Evolutionary conservation across 2,329 filamentous ascomycete species (phyloP), one percentile per base, ranked within the genome.

Genomic region (Arachnomyces sp.): DNA sequence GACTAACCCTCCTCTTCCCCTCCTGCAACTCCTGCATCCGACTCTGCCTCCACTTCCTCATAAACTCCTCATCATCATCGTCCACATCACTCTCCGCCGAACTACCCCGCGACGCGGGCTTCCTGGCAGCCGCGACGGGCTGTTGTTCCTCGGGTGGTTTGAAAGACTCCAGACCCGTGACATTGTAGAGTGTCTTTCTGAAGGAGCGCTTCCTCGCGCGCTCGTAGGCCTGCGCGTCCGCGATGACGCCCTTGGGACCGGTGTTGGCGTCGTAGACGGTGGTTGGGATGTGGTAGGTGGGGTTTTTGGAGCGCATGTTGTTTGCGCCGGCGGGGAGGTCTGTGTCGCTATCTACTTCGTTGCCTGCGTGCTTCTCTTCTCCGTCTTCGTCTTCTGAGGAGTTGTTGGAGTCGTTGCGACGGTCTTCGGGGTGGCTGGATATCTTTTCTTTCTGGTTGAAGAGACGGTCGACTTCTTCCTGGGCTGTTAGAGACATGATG

Each of bases 31-130:
- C 86, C 45, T 77, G 73, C 57, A 90, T 70, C 43, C 92, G 74
- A 39, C 77, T 79, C 63, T 89, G 80, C 35, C 92, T 78, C 92
- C 92, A 98, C 54, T 83, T 76, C 48, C 78, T 73, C 64, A 96
- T 74, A 60, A 96, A 95, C 15, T 71, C 66, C 50, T 90, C 85
- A 50, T 94, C 88, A 46, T 84, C 82, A 34, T 77, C 73, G 32
- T 79, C 73, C 35, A 74, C 73, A 42, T 70, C 67, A 34, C 53
- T 57, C 16, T 51, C 47, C 30, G 20, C 45, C 40, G 9, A 40
- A 34, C 14, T 57, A 53, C 31, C 57, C 54, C 44, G 37, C 46
- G 33, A 32, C 40, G 25, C 31, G 34, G 16, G 38, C 33, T 29
- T 33, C 40, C 33, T 39, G 39, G 31, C 44, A 14, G 52, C 48